phyloP scores from a whole-genome alignment of 495 filamentous ascomycete genomes.

The Penicillium ucsense region DNA sequence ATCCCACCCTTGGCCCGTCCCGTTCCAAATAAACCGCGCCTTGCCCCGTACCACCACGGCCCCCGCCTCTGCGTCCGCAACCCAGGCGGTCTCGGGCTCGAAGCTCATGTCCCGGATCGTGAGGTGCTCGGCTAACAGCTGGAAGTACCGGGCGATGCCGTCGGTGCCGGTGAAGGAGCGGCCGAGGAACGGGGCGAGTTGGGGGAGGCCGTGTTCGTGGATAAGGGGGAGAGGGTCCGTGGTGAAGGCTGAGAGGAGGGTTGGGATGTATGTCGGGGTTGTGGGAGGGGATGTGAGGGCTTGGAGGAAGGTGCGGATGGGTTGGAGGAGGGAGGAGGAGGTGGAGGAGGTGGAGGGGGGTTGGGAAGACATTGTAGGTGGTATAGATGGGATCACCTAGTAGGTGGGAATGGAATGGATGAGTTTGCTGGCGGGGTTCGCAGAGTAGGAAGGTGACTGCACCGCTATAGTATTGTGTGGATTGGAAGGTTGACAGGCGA shows the following conservation, averaged over 20 bases:
- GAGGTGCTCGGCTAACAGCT: constrained; percentile 28
- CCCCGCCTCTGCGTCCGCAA: constrained; percentile 36
- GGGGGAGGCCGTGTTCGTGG: constrained; percentile 50
- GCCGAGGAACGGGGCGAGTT: constrained; percentile 53
- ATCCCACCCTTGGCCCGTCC: constrained; percentile 45
- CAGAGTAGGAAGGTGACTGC: too few species aligned
- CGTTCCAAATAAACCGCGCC: constrained; percentile 41
- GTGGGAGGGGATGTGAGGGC: constrained; percentile 27
- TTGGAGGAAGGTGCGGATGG: constrained; percentile 36
- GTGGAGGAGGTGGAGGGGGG: constrained; percentile 10
- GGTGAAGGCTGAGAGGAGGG: constrained; percentile 44
- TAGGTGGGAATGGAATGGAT: too few species aligned
- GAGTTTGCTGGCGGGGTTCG: too few species aligned
- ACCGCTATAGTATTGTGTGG: too few species aligned
- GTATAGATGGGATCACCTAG: not conserved
- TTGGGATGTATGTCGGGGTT: constrained; percentile 39
- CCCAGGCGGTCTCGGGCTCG: constrained; percentile 32
- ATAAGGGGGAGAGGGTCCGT: constrained; percentile 23
- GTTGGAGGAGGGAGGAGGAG: constrained; percentile 28
- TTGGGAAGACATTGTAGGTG: not conserved
- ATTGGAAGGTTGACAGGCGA: too few species aligned
- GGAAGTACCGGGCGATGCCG: constrained; percentile 41
- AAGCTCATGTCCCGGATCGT: constrained; percentile 42
- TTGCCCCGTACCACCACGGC: constrained; percentile 41
- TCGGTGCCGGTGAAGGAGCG: constrained; percentile 40